phyloP scores from a whole-genome alignment of 1,139 yeast genomes.

The Suhomyces taliae region DNA sequence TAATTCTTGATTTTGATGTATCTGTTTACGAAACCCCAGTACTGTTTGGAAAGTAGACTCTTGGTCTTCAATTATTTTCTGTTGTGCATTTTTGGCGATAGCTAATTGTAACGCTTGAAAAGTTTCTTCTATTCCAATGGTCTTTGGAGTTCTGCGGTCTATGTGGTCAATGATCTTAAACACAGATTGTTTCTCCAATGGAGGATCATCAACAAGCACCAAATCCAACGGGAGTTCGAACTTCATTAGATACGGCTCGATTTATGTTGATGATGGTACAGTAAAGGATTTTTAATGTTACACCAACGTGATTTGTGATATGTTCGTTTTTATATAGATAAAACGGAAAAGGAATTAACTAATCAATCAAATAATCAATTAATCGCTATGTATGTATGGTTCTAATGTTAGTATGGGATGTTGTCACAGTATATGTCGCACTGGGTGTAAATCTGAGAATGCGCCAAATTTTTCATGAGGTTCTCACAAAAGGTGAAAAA shows the following conservation, averaged over 20 bases:
- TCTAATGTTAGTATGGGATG: no score
- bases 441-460: slow-evolving; percentile 1
- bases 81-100: neutral
- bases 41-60: neutral
- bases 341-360: no score
- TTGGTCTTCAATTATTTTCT: neutral
- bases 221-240: slow-evolving; percentile 12
- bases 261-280: no score
- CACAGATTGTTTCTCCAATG: neutral
- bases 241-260: slow-evolving; percentile 6
- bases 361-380: no score
- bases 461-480: slow-evolving; percentile 1
- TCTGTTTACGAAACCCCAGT: neutral
- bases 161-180: neutral
- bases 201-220: slow-evolving; percentile 6
- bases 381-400: no score
- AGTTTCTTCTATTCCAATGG: neutral
- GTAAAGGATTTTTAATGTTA: no score
- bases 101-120: slow-evolving; percentile 4
- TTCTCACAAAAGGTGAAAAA: neutral
- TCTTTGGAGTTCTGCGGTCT: neutral
- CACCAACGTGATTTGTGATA: no score
- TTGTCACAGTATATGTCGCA: neutral
- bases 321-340: no score
- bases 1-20: neutral